Base-by-base conservation (phyloP, 805 yeast species). In the Candida vaughaniae region DNA sequence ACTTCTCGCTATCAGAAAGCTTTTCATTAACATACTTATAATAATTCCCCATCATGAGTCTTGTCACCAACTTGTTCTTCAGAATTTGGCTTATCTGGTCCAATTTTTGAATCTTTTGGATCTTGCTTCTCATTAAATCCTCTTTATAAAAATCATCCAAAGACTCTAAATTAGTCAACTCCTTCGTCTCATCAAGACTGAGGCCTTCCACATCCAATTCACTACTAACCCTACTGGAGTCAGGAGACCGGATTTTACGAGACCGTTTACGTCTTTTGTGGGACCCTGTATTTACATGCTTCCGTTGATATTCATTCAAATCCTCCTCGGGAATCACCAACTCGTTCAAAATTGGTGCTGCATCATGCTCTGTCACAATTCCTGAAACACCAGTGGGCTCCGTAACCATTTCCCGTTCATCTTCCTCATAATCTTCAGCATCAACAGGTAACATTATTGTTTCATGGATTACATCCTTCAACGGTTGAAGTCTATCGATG, bases 21-120 rank as follows among this genome's bases (percentile, higher is more conserved):
- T 52, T 58, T 48, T 54, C 58, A 38, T 62, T 60, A 22, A 69
- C 53, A 43, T 73, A 76, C 41, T 74, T 76, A 41, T 75, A 71
- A 42, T 77, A 78, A 30, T 84, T 77, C 6, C 82, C 78, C 75
- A 82, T 79, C 88, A 82, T 82, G 36, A 82, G 59, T 42, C 73
- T 68, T 29, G 84, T 85, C 12, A 80, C 77, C 40, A 82, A 50
- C 48, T 62, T 65, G 39, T 75, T 66, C 45, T 75, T 69, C 57
- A 67, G 65, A 23, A 53, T 41, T 36, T 77, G 75, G 19, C 58
- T 51, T 25, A 77, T 45, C 26, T 55, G 52, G 7, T 46, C 48
- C 35, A 69, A 52, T 3, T 53, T 50, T 33, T 75, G 66, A 36
- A 77, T 76, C 34, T 56, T 56, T 47, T 69, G 77, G 29, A 79